Conservation (phyloP, 2,329 filamentous ascomycete genomes). For the Chaetomiaceae sp. region DNA sequence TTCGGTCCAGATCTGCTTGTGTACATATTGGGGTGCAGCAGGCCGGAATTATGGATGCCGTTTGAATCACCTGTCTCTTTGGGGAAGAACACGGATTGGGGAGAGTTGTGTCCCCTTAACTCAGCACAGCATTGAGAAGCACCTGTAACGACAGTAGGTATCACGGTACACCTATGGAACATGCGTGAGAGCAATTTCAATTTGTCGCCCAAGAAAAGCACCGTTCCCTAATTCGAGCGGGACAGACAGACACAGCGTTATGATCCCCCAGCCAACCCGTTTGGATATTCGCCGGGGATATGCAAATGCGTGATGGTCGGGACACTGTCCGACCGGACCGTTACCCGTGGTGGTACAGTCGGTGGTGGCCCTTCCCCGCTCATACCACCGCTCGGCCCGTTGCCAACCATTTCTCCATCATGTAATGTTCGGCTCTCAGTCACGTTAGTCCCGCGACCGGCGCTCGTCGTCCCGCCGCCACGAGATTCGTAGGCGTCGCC, state of each 20-base stretch:
- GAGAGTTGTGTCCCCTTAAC: too few species aligned
- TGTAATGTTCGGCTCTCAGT: background rate
- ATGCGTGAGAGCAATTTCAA: too few species aligned
- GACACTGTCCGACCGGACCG: conserved; percentile 40
- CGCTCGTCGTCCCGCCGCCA: background rate
- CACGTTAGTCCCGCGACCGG: background rate
- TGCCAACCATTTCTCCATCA: background rate
- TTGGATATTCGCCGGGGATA: conserved; percentile 64
- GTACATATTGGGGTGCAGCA: conserved; percentile 15
- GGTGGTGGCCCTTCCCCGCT: background rate
- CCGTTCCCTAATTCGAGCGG: background rate
- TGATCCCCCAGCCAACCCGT: conserved; percentile 16
- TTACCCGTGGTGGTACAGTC: conserved; percentile 16
- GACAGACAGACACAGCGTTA: background rate
- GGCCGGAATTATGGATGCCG: conserved; percentile 2
- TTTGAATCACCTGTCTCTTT: background rate
- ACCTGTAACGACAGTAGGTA: too few species aligned
- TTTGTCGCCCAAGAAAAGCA: too few species aligned
- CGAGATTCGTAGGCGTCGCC: background rate
- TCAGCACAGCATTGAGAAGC: background rate
- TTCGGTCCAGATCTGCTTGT: conserved; percentile 10
- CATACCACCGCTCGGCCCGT: background rate
- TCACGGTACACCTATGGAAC: background rate
- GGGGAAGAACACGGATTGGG: too few species aligned
- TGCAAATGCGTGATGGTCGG: conserved; percentile 61